These are phyloP conservation scores for Globisporangium paddicum DNA, from an alignment of 352 stramenopile species.

Conservation along the genomic window DNA sequence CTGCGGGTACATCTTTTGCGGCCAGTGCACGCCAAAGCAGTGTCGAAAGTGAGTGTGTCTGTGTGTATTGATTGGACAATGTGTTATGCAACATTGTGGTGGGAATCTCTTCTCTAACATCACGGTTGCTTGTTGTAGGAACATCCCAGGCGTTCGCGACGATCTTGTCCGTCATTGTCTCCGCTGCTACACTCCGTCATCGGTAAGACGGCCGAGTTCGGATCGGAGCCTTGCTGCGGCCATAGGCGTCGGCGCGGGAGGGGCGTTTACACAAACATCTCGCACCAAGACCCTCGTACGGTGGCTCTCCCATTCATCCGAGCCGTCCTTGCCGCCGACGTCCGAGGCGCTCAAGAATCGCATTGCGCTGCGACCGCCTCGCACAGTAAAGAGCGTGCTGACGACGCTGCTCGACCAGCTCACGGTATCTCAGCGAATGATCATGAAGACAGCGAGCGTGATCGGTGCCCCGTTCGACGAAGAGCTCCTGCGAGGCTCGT, in stretches of 20 bases:
- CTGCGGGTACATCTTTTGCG: constrained; percentile 83
- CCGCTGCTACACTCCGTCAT: constrained; percentile 74
- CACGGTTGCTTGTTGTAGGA: constrained; percentile 21
- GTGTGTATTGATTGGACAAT: too few relatives aligned
- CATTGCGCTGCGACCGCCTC: constrained; percentile 57
- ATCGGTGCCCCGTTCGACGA: constrained; percentile 76
- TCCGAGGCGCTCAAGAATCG: constrained; percentile 59
- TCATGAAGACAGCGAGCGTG: constrained; percentile 85
- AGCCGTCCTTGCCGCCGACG: constrained; percentile 13
- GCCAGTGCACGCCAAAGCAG: constrained; percentile 65
- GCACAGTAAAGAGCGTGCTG: constrained; percentile 81
- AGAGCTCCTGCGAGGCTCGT: constrained; percentile 58
- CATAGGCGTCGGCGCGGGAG: constrained; percentile 13
- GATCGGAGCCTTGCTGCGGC: constrained; percentile 37
- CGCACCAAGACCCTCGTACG: constrained; percentile 47
- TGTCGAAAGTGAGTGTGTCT: constrained; percentile 42
- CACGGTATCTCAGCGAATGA: constrained; percentile 77
- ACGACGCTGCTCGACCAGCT: constrained; percentile 82
- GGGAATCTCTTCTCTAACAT: not conserved
- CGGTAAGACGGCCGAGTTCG: constrained; percentile 52
- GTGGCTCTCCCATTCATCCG: constrained; percentile 52
- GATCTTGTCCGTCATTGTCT: constrained; percentile 70
- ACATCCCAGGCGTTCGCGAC: constrained; percentile 50
- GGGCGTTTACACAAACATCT: constrained; percentile 21
- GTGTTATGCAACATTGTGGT: not conserved